These are phyloP conservation scores for Aristolochia contorta DNA, from an alignment of 164 flowering plant genomes.

Conservation along the genomic window DNA sequence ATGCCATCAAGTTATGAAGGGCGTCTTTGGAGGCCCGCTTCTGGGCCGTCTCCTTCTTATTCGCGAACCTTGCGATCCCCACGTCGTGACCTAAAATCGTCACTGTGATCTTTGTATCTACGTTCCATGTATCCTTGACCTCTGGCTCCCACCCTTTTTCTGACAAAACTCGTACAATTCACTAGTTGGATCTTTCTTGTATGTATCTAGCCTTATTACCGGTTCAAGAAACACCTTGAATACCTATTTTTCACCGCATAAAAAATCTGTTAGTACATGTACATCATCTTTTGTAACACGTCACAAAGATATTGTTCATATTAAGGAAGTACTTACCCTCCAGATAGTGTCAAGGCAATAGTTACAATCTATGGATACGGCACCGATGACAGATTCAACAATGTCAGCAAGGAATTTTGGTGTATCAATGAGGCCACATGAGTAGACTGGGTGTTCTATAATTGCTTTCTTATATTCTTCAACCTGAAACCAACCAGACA, in stretches of 20 bases:
- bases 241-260: too few relatives aligned
- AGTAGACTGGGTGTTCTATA: conserved; percentile 37
- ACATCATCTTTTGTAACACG: too few relatives aligned
- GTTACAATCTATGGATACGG: conserved; percentile 47
- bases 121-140: conserved; percentile 26
- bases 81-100: conserved; percentile 24
- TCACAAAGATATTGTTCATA: too few relatives aligned
- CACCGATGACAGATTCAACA: conserved; percentile 56
- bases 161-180: conserved; percentile 43
- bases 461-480: conserved; percentile 29
- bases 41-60: conserved; percentile 35
- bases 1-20: conserved; percentile 16
- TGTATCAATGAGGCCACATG: conserved; percentile 39
- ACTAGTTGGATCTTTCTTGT: conserved; percentile 36
- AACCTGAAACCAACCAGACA: conserved; percentile 37
- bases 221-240: conserved; percentile 45
- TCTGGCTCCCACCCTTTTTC: conserved; percentile 23
- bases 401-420: conserved; percentile 63
- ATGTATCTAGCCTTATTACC: conserved; percentile 21
- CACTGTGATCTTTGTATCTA: conserved; percentile 14
- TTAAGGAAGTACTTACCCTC: conserved; percentile 47
- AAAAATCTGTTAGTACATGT: too few relatives aligned
- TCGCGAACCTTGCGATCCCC: conserved; percentile 26
- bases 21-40: conserved; percentile 61
- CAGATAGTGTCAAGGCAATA: conserved; percentile 38